Percentiles rank a stretch among this genome's conserved stretches.
Evolutionary conservation across 2,329 filamentous ascomycete genomes (phyloP).

Genomic region (Exophiala alcalophila): DNA sequence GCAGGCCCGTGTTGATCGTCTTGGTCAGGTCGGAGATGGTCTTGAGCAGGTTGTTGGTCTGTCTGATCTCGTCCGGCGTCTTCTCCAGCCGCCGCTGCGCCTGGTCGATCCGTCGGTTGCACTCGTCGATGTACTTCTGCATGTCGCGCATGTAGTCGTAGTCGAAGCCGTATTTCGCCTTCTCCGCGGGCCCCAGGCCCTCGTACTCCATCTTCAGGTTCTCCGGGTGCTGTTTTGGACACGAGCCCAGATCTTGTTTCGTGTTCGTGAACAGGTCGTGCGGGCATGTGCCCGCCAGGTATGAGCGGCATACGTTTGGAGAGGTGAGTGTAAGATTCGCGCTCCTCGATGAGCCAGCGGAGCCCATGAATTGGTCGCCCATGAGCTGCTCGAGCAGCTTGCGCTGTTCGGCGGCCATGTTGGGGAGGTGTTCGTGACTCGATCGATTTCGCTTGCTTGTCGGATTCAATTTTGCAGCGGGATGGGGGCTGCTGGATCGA

Average conservation of each 20-base stretch:
- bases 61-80: conserved; percentile 84
- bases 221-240: conserved; percentile 84
- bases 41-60: conserved; percentile 87
- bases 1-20: conserved; percentile 75
- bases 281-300: conserved; percentile 87
- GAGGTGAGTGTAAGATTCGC: conserved; percentile 85
- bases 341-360: conserved; percentile 67
- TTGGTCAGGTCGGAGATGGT: conserved; percentile 75
- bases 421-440: conserved; percentile 16
- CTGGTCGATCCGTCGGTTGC: conserved; percentile 86
- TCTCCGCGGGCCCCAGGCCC: conserved; percentile 65
- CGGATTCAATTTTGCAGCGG: too few species aligned
- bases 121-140: conserved; percentile 94
- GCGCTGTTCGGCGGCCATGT: conserved; percentile 94
- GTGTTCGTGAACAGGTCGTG: conserved; percentile 99
- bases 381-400: conserved; percentile 95
- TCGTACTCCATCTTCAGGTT: conserved; percentile 87
- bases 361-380: conserved; percentile 75
- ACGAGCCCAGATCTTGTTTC: conserved; percentile 91
- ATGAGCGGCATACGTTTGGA: conserved; percentile 90
- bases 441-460: not conserved
- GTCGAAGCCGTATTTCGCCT: conserved; percentile 81
- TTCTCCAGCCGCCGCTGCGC: conserved; percentile 91
- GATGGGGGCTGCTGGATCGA: too few species aligned
- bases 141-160: conserved; percentile 96